Percentiles rank a stretch among this genome's conserved stretches.
phyloP scores from a whole-genome alignment of 2,329 filamentous ascomycete species.

The Stromatinia cepivora region DNA sequence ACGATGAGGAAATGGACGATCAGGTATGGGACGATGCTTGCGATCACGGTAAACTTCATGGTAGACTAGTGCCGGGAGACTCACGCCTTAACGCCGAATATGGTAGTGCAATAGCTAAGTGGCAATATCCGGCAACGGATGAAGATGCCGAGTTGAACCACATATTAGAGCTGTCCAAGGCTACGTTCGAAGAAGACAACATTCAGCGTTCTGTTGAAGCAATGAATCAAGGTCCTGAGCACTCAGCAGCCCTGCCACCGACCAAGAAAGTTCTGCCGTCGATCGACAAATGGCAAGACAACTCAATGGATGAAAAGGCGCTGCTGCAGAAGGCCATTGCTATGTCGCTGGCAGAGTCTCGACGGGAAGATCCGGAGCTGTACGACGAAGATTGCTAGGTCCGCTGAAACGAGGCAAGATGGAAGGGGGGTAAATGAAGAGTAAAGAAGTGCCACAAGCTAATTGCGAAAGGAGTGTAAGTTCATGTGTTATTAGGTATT shows the following conservation, averaged over 20 bases:
- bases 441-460: too few species aligned
- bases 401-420: too few species aligned
- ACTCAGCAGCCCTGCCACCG: background rate
- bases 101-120: background rate
- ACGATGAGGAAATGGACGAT: background rate
- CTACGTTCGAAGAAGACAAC: too few species aligned
- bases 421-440: background rate
- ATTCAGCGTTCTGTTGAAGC: background rate
- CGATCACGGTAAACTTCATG: background rate
- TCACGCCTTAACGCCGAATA: conserved; percentile 1
- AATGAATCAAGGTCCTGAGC: background rate
- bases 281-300: background rate
- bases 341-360: background rate
- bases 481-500: background rate
- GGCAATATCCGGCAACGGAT: background rate
- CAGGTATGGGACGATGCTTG: background rate
- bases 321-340: background rate
- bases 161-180: too few species aligned
- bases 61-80: background rate
- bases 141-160: background rate
- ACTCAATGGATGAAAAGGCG: background rate
- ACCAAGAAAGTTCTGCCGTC: background rate
- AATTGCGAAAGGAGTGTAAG: background rate
- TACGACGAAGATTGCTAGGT: background rate
- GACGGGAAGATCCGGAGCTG: background rate